Evolutionary conservation across 495 filamentous ascomycete genomes (phyloP), one percentile per base, ranked within the genome.

Genomic region (Neurospora sp.): DNA sequence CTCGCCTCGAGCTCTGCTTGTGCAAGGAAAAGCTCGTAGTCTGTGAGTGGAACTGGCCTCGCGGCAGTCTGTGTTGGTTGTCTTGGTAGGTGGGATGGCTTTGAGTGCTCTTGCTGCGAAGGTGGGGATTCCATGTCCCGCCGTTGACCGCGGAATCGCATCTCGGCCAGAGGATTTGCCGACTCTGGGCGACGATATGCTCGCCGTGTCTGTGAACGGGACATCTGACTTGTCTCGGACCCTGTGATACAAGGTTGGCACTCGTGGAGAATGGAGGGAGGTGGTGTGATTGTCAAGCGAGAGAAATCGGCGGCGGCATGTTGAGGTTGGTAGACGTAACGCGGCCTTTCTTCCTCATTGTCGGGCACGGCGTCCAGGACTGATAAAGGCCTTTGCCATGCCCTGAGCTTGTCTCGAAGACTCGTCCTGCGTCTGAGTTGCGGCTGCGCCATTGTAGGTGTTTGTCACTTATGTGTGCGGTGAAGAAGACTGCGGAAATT

Each of bases 291-390:
- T 4, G 72, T 47, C 44, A 79, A 20, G 10, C 74, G 77, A 0
- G 74, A 75, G 14, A 79, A 80, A 31, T 80, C 79, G 39, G 79
- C 53, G 39, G 79, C 79, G 6, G 79, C 79, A 71, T 80, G 79
- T 37, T 72, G 75, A 20, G 79, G 79, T n/a, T 75, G 45, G 68
- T 80, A 80, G 44, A 74, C 72, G 53, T 74, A 75, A 1, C 72
- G 70, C 0, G 76, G 69, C n/a, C 71, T 74, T 3, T 68, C 27
- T 20, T 75, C 73, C 45, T 78, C 77, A 12, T 38, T 22, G 37
- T 65, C 53, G 53, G 53, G 27, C 10, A 70, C n/a, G 1, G 39
- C 8, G 10, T 75, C 65, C 14, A 71, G 31, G 2, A 68, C 20
- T 20, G 53, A 59, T 10, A 45, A 38, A 14, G 73, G 70, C n/a